Percentiles rank a stretch among this genome's conserved stretches.
Evolutionary conservation across 2,329 filamentous ascomycete species (phyloP).

Genomic region (Chaetomiaceae sp.): DNA sequence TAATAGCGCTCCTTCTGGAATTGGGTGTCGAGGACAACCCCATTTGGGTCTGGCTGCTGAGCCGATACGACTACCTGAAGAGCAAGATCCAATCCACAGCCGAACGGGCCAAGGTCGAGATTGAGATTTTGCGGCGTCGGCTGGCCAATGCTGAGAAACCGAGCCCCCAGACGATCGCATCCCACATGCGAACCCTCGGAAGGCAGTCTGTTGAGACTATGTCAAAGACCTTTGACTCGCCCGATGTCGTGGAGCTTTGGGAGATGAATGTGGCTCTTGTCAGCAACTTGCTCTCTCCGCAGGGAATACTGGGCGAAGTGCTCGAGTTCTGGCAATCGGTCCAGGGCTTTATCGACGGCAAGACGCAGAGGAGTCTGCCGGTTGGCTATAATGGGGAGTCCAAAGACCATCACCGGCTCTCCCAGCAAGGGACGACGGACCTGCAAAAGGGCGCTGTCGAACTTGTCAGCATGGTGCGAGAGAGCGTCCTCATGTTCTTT

Average conservation of each 20-base stretch:
- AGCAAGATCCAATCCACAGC: constrained; percentile 73
- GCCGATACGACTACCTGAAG: constrained; percentile 83
- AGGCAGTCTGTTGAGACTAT: constrained; percentile 59
- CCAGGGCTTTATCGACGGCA: constrained; percentile 82
- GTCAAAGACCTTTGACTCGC: constrained; percentile 62
- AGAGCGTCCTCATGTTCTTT: constrained; percentile 76
- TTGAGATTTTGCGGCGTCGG: constrained; percentile 80
- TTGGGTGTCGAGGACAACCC: constrained; percentile 92
- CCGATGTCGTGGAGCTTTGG: constrained; percentile 85
- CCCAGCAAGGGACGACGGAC: constrained; percentile 61
- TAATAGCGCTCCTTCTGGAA: constrained; percentile 85
- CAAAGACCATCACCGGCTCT: constrained; percentile 71
- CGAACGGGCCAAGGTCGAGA: constrained; percentile 83
- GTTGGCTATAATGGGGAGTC: constrained; percentile 77
- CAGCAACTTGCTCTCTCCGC: constrained; percentile 64
- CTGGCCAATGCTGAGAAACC: constrained; percentile 71
- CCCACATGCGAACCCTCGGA: constrained; percentile 67
- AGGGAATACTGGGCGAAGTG: constrained; percentile 81
- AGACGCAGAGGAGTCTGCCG: constrained; percentile 72
- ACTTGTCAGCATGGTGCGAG: constrained; percentile 74
- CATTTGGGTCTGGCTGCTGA: constrained; percentile 92
- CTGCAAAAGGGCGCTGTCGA: constrained; percentile 74
- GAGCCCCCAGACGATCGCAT: constrained; percentile 60
- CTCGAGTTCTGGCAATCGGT: constrained; percentile 92
- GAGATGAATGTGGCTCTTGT: constrained; percentile 77